These are phyloP conservation scores for Extremus antarcticus DNA, from an alignment of 495 filamentous ascomycete species.

Conservation along the genomic window DNA sequence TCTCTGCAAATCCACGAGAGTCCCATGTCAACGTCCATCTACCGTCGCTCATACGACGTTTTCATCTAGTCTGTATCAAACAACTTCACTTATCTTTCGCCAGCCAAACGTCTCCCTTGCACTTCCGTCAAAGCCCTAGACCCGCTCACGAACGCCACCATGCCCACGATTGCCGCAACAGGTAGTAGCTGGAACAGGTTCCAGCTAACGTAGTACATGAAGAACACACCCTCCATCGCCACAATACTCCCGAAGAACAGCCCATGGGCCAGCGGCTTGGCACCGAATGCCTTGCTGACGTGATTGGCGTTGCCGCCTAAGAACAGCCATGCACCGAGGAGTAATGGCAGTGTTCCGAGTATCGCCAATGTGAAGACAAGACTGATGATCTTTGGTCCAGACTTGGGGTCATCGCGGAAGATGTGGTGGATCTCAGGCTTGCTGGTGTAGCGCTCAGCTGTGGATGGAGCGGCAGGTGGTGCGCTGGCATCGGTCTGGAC, in stretches of 20 bases:
- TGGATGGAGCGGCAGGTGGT: slow-evolving; percentile 47
- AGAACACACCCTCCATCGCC: slow-evolving; percentile 82
- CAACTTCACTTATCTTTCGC: slow-evolving; percentile 1
- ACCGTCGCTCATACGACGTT: too few species aligned
- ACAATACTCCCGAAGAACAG: slow-evolving; percentile 76
- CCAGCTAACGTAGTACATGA: slow-evolving; percentile 89
- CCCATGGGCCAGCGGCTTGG: slow-evolving; percentile 65
- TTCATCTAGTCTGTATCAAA: too few species aligned
- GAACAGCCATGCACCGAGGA: slow-evolving; percentile 63
- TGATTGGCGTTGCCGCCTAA: slow-evolving; percentile 82
- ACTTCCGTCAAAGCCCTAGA: slow-evolving; percentile 88
- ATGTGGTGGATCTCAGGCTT: slow-evolving; percentile 79
- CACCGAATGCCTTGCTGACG: slow-evolving; percentile 56
- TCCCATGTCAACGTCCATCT: too few species aligned
- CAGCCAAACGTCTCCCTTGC: slow-evolving; percentile 60
- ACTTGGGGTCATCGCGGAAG: slow-evolving; percentile 69
- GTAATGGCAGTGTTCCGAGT: slow-evolving; percentile 54
- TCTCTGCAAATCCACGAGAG: too few species aligned
- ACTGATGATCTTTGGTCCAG: slow-evolving; percentile 72
- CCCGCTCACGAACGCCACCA: slow-evolving; percentile 73
- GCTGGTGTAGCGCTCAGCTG: slow-evolving; percentile 69
- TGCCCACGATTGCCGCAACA: slow-evolving; percentile 52
- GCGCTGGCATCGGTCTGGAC: slow-evolving; percentile 50
- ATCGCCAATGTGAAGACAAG: slow-evolving; percentile 65
- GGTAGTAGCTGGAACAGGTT: slow-evolving; percentile 85